Base-by-base conservation (phyloP, 495 filamentous ascomycete species). In the Trichoderma virens region DNA sequence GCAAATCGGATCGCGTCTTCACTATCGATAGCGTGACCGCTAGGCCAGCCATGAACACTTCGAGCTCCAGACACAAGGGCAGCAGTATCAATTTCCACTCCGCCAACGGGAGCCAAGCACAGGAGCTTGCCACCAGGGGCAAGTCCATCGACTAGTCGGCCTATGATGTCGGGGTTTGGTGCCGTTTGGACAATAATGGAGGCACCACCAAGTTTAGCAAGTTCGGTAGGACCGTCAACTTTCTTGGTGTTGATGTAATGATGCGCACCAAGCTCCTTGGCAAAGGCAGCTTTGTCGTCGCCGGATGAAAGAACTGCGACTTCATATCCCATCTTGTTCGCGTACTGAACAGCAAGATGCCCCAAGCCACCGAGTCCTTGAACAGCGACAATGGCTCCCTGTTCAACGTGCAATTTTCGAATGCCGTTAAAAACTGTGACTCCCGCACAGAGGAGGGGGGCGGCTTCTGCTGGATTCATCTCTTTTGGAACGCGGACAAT, bases 341-440 rank as follows among this genome's bases (percentile, higher is more conserved):
- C 84, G 70, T 83, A 90, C 70, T 90, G 87, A 31, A 89, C 73
- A 1, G 85, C 88, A 13, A 90, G 71, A 72, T 90, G 88, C n/a
- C 88, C 87, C 0, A 90, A 76, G 0, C 86, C 86, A 13, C 86
- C 86, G 14, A 90, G 79, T 0, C 86, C 86, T 69, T 88, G 85
- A 7, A 89, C 69, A 18, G 84, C 86, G 7, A 91, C 86, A 1
- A 78, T 73, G 39, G 79, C 80, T 31, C 87, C 88, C 0, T 78
- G 74, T 16, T 75, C 67, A 38, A 90, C 75, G 51, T 82, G 75
- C 78, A 86, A 80, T 45, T 82, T 79, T n/a, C 87, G 82, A 51
- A 91, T 85, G 5, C 79, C 79, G 74, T 90, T 90, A 81, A 90
- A 91, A 34, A 86, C 83, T 31, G 87, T 89, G 59, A 90, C 81